These are phyloP conservation scores for Trichoderma koningiopsis DNA, from an alignment of 2,329 filamentous ascomycete species.

Conservation along the genomic window DNA sequence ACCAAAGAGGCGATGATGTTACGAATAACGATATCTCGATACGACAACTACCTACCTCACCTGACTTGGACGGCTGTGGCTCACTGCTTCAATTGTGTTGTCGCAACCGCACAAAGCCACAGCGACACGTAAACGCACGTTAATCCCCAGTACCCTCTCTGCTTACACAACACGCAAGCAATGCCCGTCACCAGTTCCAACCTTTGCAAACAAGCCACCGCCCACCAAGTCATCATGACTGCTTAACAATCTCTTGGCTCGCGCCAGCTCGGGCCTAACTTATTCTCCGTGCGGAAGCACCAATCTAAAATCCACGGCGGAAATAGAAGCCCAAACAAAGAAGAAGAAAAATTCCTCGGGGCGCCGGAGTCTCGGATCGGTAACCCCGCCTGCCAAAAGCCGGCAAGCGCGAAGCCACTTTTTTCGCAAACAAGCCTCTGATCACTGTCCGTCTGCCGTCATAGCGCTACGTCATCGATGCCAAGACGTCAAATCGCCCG, in stretches of 20 bases:
- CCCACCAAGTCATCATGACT: background rate
- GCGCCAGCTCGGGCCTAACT: background rate
- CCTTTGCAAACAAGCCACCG: background rate
- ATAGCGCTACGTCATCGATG: slow-evolving; percentile 24
- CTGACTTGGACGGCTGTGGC: background rate
- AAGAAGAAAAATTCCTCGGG: background rate
- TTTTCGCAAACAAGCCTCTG: background rate
- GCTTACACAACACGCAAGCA: background rate
- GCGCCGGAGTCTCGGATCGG: slow-evolving; percentile 13
- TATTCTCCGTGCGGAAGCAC: background rate
- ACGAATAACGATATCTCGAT: background rate
- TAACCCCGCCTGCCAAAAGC: slow-evolving; percentile 13
- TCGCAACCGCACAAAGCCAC: background rate
- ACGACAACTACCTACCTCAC: background rate
- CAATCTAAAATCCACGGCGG: background rate
- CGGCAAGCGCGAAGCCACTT: slow-evolving; percentile 1
- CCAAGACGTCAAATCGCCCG: background rate
- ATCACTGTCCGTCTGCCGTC: background rate
- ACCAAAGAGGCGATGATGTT: background rate
- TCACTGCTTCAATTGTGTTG: background rate
- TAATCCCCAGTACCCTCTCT: background rate
- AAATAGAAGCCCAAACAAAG: background rate
- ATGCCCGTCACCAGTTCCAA: background rate
- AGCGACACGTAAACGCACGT: background rate
- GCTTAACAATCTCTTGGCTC: background rate